phyloP scores from a whole-genome alignment of 495 filamentous ascomycete genomes.

The Neurospora sublineolata region DNA sequence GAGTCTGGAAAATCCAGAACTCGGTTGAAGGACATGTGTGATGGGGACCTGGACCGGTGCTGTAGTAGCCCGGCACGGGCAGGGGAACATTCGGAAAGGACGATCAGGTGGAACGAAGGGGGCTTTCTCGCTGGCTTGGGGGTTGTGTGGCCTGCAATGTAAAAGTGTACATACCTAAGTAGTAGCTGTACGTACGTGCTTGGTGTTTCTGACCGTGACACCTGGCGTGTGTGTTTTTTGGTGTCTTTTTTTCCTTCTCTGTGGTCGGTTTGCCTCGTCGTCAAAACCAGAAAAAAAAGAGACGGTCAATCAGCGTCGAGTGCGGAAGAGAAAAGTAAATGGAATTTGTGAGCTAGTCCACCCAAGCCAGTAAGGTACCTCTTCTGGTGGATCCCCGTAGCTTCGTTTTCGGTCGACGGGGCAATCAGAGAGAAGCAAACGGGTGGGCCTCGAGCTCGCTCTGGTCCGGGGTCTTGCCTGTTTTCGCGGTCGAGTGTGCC shows the following conservation, averaged over 20 bases:
- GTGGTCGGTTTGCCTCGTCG: not conserved
- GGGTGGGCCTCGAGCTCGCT: slow-evolving; percentile 11
- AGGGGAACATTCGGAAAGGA: not conserved
- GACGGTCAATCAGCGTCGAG: not conserved
- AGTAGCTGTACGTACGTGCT: not conserved
- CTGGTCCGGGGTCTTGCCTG: slow-evolving; percentile 10
- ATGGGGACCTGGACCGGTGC: slow-evolving; percentile 14
- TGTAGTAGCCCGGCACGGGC: slow-evolving; percentile 2
- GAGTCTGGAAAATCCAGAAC: slow-evolving; percentile 7
- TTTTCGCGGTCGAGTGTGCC: not conserved
- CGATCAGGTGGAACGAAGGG: slow-evolving; percentile 1
- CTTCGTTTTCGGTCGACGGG: not conserved
- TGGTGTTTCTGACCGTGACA: not conserved
- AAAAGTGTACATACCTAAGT: not conserved
- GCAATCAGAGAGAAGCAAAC: slow-evolving; percentile 18
- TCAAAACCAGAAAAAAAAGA: not conserved
- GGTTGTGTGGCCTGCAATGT: not conserved
- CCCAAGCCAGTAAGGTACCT: not conserved
- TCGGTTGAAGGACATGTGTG: slow-evolving; percentile 13
- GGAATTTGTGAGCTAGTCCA: not conserved
- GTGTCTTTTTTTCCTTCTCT: not conserved
- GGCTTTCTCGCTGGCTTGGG: not conserved
- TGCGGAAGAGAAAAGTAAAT: not conserved
- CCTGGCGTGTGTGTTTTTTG: not conserved
- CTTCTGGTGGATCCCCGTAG: not conserved